Evolutionary conservation across 192 early-diverging fungal genomes (phyloP).

Genomic region (Entomortierella parvispora): DNA sequence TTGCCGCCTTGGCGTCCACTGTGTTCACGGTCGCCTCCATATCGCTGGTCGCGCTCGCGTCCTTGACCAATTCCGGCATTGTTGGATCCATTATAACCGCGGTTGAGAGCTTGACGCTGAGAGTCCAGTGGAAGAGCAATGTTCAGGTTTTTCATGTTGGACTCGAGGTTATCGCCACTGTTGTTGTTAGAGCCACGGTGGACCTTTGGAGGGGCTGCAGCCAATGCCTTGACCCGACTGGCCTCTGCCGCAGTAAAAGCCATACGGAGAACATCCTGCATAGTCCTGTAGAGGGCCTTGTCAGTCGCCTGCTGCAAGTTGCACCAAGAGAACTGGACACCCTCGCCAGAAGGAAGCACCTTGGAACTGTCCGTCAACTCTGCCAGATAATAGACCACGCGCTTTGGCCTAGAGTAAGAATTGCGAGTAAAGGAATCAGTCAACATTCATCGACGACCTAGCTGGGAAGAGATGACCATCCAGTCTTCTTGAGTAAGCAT

Average conservation of each 20-base stretch:
- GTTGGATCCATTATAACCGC: conserved; percentile 32
- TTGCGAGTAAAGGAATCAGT: neutral
- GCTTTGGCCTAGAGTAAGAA: conserved; percentile 75
- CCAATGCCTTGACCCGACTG: conserved; percentile 52
- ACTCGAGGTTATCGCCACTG: conserved; percentile 49
- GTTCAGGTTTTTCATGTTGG: conserved; percentile 59
- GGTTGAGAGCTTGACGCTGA: conserved; percentile 53
- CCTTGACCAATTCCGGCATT: conserved; percentile 6
- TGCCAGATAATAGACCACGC: conserved; percentile 84
- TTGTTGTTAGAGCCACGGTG: conserved; percentile 51
- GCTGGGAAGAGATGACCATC: too few relatives aligned
- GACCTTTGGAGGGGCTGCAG: conserved; percentile 52
- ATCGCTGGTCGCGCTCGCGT: conserved; percentile 27
- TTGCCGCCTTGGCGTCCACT: conserved; percentile 20
- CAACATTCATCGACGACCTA: too few relatives aligned
- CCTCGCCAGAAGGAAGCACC: conserved; percentile 70
- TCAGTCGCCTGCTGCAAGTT: conserved; percentile 70
- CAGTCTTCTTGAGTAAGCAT: too few relatives aligned
- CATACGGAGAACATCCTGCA: conserved; percentile 84
- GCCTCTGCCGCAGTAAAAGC: conserved; percentile 74
- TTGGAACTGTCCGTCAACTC: conserved; percentile 69
- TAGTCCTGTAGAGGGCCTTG: conserved; percentile 76
- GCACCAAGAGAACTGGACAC: conserved; percentile 80
- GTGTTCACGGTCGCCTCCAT: conserved; percentile 34
- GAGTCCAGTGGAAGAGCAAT: conserved; percentile 59